Base-by-base conservation (phyloP, 2,329 filamentous ascomycete genomes). In the Neofusicoccum umdonicola region DNA sequence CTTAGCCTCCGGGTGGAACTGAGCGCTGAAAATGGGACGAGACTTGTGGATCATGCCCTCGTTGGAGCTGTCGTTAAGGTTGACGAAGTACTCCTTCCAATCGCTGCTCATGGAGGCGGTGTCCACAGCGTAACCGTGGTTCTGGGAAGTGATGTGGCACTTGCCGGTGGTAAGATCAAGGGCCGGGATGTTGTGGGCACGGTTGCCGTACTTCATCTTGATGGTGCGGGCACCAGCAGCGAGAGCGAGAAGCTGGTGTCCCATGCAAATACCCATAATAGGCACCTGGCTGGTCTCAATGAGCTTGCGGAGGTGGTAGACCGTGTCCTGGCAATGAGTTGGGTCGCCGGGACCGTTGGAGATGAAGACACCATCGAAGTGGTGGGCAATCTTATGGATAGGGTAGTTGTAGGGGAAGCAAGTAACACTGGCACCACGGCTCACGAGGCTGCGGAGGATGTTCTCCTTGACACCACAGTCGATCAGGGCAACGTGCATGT, bases 401-500 rank as follows among this genome's bases (percentile, higher is more conserved):
- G 93, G 94, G 82, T 95, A 98, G 83, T 98, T 89, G 81, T 90
- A 97, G 66, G 95, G 95, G 84, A 99, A 96, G 73, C 92, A 91
- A 45, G 95, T 98, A 68, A 96, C 91, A 68, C 91, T 93, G 62
- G 93, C 92, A 67, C 95, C 95, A 68, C 95, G 93, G 80, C 87
- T 89, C 74, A 98, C 93, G 66, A 99, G 85, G 78, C 91, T 96
- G 74, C 95, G 92, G 66, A 99, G 88, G 73, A 99, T 99, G 84
- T 99, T 99, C 87, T 99, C 95, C 87, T 99, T 99, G 71, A 98
- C 95, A 83, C 95, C 95, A 75, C 95, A 99, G 81, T 99, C 95
- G 76, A 99, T 90, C 71, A 99, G 86, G 66, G 94, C 95, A 71
- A 99, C 88, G 81, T 99, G 95, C 77, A 92, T 89, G 73, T 90